phyloP scores from a whole-genome alignment of 2,329 filamentous ascomycete genomes.

The Blumeria hordei region DNA sequence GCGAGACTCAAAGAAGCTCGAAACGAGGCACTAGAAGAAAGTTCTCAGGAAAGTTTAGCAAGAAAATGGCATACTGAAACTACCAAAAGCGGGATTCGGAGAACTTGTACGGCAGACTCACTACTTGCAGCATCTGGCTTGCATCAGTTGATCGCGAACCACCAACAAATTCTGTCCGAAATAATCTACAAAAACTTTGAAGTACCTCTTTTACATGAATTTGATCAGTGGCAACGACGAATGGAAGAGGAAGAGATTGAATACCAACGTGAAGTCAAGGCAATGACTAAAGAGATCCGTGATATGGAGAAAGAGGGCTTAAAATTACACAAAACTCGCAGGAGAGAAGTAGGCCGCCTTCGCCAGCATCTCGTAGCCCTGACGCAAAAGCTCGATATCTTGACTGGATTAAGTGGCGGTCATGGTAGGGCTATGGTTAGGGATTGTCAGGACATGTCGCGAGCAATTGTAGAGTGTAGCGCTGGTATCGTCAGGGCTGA shows the following conservation, averaged over 20 bases:
- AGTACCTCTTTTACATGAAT: conserved; percentile 42
- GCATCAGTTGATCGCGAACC: conserved; percentile 43
- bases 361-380: conserved; percentile 37
- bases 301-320: conserved; percentile 39
- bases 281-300: conserved; percentile 34
- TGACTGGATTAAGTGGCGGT: conserved; percentile 33
- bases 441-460: conserved; percentile 40
- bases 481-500: conserved; percentile 42
- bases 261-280: conserved; percentile 30
- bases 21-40: conserved; percentile 27
- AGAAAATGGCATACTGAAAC: background rate
- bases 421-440: conserved; percentile 34
- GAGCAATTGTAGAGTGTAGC: conserved; percentile 35
- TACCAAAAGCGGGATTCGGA: conserved; percentile 22
- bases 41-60: conserved; percentile 5
- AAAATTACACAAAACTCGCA: conserved; percentile 32
- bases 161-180: conserved; percentile 45
- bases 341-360: conserved; percentile 35
- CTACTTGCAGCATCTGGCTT: conserved; percentile 37
- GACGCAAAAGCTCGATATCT: conserved; percentile 34
- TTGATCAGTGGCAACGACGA: conserved; percentile 37
- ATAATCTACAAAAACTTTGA: conserved; percentile 45
- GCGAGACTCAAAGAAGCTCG: conserved; percentile 44
- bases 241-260: conserved; percentile 39
- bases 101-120: conserved; percentile 35